Percentiles rank a stretch among this genome's conserved stretches.
phyloP scores from a whole-genome alignment of 2,329 filamentous ascomycete species.

The Penicillium italicum region DNA sequence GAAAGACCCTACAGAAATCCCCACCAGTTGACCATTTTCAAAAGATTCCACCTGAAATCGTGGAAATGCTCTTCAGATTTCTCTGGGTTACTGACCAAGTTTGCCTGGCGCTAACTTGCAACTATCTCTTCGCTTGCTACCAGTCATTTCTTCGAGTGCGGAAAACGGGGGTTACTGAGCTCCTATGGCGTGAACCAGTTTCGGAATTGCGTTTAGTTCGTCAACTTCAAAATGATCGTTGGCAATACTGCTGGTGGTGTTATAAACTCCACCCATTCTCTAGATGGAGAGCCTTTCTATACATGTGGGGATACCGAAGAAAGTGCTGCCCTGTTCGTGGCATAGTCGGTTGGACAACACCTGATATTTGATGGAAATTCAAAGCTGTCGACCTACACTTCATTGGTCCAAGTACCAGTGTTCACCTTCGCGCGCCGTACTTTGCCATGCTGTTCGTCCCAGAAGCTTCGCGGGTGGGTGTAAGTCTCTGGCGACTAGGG shows the following conservation, averaged over 20 bases:
- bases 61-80: neutral
- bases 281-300: neutral
- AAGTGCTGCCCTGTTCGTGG: neutral
- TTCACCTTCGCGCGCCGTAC: neutral
- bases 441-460: neutral
- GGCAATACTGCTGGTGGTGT: neutral
- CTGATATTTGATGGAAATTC: neutral
- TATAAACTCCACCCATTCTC: neutral
- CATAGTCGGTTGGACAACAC: neutral
- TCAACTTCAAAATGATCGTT: neutral
- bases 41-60: neutral
- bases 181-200: neutral
- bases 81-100: neutral
- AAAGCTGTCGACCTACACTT: neutral
- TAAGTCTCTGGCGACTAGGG: neutral
- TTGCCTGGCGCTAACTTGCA: neutral
- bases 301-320: neutral
- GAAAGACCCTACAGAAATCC: neutral
- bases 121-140: neutral
- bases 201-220: neutral
- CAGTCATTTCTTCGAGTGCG: neutral
- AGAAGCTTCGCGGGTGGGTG: neutral
- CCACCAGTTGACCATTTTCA: neutral
- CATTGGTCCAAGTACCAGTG: neutral
- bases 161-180: neutral